Evolutionary conservation across 176 grass and related monocot species (phyloP).

Genomic region (Oryza nivara): DNA sequence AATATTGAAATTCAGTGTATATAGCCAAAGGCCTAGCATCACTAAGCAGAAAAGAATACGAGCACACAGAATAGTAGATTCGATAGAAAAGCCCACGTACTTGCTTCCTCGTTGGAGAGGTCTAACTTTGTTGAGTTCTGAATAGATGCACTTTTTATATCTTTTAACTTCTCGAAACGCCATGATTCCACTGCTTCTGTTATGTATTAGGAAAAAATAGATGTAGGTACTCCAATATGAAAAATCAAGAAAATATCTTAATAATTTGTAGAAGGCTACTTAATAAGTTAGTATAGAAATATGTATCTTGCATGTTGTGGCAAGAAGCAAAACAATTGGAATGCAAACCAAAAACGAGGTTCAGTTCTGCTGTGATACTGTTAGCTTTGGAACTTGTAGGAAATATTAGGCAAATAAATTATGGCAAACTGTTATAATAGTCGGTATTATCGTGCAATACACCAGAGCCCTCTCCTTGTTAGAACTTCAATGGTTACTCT

Average conservation of each 20-base stretch:
- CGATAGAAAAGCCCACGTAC: slow-evolving; percentile 44
- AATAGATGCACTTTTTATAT: slow-evolving; percentile 47
- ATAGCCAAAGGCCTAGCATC: background rate
- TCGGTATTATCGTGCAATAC: background rate
- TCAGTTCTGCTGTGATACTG: background rate
- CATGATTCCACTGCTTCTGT: slow-evolving; percentile 75
- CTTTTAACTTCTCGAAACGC: slow-evolving; percentile 72
- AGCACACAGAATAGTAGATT: slow-evolving; percentile 8
- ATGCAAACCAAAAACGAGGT: background rate
- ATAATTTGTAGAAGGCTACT: background rate
- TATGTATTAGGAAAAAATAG: slow-evolving; percentile 32
- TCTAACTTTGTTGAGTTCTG: slow-evolving; percentile 61
- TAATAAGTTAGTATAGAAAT: slow-evolving; percentile 21
- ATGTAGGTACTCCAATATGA: slow-evolving; percentile 19
- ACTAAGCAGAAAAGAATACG: slow-evolving; percentile 10
- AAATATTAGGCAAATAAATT: background rate
- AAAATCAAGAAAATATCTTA: background rate
- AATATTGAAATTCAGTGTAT: slow-evolving; percentile 33
- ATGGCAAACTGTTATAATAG: background rate
- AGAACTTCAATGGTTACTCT: no score
- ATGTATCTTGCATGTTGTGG: background rate
- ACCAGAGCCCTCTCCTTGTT: background rate
- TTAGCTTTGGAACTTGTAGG: background rate
- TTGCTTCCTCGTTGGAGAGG: slow-evolving; percentile 58
- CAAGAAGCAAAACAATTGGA: slow-evolving; percentile 23